A percentile compares a stretch with the other conserved stretches of the same genome.
phyloP scores from a whole-genome alignment of 2,329 filamentous ascomycete species.

The Aspergillus udagawae region DNA sequence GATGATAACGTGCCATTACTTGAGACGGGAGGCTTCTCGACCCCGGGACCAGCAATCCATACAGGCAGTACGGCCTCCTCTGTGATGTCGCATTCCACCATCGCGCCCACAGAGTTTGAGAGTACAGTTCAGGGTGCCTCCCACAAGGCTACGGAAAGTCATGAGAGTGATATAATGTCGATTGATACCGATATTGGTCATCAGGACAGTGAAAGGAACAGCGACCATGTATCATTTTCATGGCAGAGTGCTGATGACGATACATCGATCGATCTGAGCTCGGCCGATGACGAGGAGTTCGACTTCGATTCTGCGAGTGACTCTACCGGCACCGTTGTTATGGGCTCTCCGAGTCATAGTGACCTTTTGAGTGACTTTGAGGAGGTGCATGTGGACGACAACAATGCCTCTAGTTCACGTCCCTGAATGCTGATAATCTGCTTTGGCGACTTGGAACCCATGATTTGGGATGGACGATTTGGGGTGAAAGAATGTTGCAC shows the following conservation, averaged over 20 bases:
- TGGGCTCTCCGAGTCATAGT: constrained; percentile 5
- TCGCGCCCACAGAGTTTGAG: constrained; percentile 22
- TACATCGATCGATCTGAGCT: neutral
- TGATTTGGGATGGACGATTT: neutral
- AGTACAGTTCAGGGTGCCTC: constrained; percentile 36
- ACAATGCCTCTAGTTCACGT: neutral
- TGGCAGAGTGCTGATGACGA: neutral
- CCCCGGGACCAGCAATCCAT: constrained; percentile 32
- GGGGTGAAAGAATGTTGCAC: neutral
- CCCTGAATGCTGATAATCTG: neutral
- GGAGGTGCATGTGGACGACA: constrained; percentile 8
- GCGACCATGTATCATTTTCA: neutral
- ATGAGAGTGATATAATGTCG: constrained; percentile 22
- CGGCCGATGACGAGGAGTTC: constrained; percentile 11
- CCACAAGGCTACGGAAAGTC: constrained; percentile 31
- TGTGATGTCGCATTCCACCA: constrained; percentile 20
- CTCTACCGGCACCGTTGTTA: constrained; percentile 16
- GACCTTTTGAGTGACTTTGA: constrained; percentile 14
- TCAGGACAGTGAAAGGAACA: neutral
- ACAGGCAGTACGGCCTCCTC: constrained; percentile 23
- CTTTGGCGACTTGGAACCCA: neutral
- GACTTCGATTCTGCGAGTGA: constrained; percentile 18
- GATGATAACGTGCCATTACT: constrained; percentile 32
- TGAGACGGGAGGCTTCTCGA: constrained; percentile 33
- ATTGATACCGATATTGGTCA: constrained; percentile 13